Base-by-base conservation (phyloP, 768 basidiomycete species). In the Suillus luteus region DNA sequence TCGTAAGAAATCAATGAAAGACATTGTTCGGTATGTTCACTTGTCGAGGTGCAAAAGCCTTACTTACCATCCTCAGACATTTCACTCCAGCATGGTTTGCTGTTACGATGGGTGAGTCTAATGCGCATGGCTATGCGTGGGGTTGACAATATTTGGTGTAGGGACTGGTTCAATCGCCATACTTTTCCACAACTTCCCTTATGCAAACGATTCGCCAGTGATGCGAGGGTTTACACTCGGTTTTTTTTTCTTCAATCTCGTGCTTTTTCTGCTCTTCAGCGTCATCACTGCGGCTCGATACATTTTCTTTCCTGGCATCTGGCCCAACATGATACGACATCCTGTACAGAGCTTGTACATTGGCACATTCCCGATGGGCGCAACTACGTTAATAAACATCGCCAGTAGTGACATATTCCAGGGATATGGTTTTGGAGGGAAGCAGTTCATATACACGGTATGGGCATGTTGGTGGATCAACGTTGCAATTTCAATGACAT, bases 381-480 rank as follows among this genome's bases (percentile, higher is more conserved):
- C 77, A 5, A 79, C 84, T 2, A 89, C 88, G 1, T 72, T 90
- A 40, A 81, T 90, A 60, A 84, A 79, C 61, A 75, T 83, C 44
- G 81, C 82, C 0, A 77, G 84, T 22, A 74, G 74, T 6, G 75
- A 83, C 43, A 73, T 86, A n/a, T 72, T 84, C 64, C 65, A 73
- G 12, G 72, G 76, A 65, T 83, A 78, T 67, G 69, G 72, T 22
- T 79, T 88, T 61, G 86, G 85, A 0, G 87, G 87, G 14, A 77
- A 68, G 46, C 59, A 69, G 1, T 86, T 89, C 71, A 70, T 89
- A 2, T 85, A 83, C 62, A 69, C 78, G 31, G 69, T 89, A 43
- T 89, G 89, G 85, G 83, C 73, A 2, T 68, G 88, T 48, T 92
- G 90, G 90, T 91, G 89, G 90, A 51, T 86, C 46, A 86, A 90